Conservation (phyloP, 2,329 filamentous ascomycete species). For the Xylaria sp. region DNA sequence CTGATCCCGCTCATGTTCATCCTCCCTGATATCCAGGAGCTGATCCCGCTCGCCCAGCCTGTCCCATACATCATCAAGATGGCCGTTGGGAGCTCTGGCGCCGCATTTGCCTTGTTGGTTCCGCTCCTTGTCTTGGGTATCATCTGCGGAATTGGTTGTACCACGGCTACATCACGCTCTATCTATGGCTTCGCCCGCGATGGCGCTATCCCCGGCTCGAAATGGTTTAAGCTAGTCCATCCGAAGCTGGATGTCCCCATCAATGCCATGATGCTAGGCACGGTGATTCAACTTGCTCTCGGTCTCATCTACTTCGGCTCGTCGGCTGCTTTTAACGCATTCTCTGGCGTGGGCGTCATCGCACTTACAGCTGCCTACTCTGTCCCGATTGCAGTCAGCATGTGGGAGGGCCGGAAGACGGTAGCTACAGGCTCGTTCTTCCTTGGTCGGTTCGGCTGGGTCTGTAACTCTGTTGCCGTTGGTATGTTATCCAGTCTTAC, state of each 20-base stretch:
- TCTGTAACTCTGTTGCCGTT: slow-evolving; percentile 60
- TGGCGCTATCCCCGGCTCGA: slow-evolving; percentile 60
- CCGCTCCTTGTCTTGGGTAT: slow-evolving; percentile 62
- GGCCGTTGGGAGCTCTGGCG: slow-evolving; percentile 56
- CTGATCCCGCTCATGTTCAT: slow-evolving; percentile 65
- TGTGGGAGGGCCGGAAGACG: slow-evolving; percentile 55
- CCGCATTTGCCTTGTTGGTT: slow-evolving; percentile 57
- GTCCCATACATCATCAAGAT: slow-evolving; percentile 59
- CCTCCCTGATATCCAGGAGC: slow-evolving; percentile 54
- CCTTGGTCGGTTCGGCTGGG: slow-evolving; percentile 55
- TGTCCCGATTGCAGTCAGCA: slow-evolving; percentile 58
- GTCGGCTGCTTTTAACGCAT: slow-evolving; percentile 64
- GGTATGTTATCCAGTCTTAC: slow-evolving; percentile 40
- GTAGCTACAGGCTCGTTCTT: slow-evolving; percentile 54
- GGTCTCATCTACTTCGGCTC: slow-evolving; percentile 67
- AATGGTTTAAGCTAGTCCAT: slow-evolving; percentile 58
- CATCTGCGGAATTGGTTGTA: slow-evolving; percentile 64
- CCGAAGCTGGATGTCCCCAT: slow-evolving; percentile 57
- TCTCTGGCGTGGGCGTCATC: slow-evolving; percentile 65
- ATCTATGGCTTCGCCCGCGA: slow-evolving; percentile 67
- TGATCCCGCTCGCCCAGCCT: slow-evolving; percentile 55
- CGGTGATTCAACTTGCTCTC: slow-evolving; percentile 58
- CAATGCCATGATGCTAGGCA: slow-evolving; percentile 68
- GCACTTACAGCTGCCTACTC: slow-evolving; percentile 64
- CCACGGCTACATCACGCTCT: slow-evolving; percentile 61